Base-by-base conservation (phyloP, 2,329 filamentous ascomycete genomes). In the Xylaria sp. region DNA sequence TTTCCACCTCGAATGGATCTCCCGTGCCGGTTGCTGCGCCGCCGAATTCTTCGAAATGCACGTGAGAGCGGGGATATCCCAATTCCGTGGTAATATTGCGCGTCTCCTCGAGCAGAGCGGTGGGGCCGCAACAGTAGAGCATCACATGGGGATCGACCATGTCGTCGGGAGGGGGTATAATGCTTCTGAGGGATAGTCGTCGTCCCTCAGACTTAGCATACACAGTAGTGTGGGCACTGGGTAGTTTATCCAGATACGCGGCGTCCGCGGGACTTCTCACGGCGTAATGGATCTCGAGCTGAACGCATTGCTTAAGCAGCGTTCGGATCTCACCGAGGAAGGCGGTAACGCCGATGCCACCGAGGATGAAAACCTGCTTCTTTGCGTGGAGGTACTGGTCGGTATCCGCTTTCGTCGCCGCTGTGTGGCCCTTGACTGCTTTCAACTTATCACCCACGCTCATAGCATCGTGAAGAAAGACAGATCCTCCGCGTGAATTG, bases 401-500 rank as follows among this genome's bases (percentile, higher is more conserved):
- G 6, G 28, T 41, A 5, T 51, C 57, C 25, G 67, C 59, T 20
- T 70, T 70, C 0, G 60, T 63, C 1, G 34, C 20, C 12, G 64
- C 61, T n/a, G 60, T 67, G 34, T 75, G 74, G 12, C 77, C 77
- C 67, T 76, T 78, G 28, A 79, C 80, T 15, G 88, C 78, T 64
- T 81, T 81, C 37, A 88, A 71, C 13, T 86, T 74, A 50, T 88
- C 84, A 55, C 86, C 86, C 10, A 88, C 84, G 50, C 81, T 81
- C 65, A 88, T 23, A 5, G 69, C 67, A 9, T 87, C 80, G 74
- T 91, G 89, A 0, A 91, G 77, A 72, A 86, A 90, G 20, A 78
- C 77, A 0, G 89, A 91, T 0, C 88, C 90, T 10, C 90, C 89
- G 2, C 89, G 84, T 65, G 86, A 88, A 1, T 82, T 77, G 5